Percentiles rank a stretch among this genome's conserved stretches.
phyloP scores from a whole-genome alignment of 306 rosid species.

The Quercus parvula region DNA sequence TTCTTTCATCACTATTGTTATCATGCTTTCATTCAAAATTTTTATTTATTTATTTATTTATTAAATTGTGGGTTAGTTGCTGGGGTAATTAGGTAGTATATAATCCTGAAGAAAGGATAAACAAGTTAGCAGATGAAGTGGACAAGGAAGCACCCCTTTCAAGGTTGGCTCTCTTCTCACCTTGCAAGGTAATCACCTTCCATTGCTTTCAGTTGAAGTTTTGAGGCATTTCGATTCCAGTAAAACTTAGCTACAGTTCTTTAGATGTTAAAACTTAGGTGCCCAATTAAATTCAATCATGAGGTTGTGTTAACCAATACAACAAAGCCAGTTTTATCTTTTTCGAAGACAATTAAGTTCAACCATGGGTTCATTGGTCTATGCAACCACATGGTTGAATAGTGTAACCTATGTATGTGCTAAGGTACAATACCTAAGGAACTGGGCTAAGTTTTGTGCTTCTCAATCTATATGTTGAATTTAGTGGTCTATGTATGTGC shows the following conservation, averaged over 20 bases:
- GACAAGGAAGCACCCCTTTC: constrained; percentile 76
- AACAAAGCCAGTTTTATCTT: too few species aligned
- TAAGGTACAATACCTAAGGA: too few species aligned
- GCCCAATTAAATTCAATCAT: too few species aligned
- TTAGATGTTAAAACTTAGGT: too few species aligned
- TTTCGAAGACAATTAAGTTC: too few species aligned
- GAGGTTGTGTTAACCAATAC: too few species aligned
- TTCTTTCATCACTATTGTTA: neutral
- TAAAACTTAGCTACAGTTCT: too few species aligned
- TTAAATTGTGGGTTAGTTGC: constrained; percentile 9
- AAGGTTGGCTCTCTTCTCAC: constrained; percentile 87
- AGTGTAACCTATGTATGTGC: too few species aligned
- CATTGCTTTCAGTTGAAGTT: constrained; percentile 4
- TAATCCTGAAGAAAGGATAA: constrained; percentile 78
- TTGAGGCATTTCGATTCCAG: constrained; percentile 8
- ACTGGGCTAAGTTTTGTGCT: too few species aligned
- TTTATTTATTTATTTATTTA: neutral
- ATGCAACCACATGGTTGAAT: too few species aligned
- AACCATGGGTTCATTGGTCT: too few species aligned
- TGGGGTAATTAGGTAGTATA: constrained; percentile 62
- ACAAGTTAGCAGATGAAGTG: constrained; percentile 72
- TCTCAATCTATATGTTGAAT: constrained; percentile 14
- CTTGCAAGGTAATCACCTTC: constrained; percentile 75
- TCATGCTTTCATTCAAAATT: constrained; percentile 12
- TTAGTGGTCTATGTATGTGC: neutral